Conservation (phyloP, 2,329 filamentous ascomycete species). For the Fusarium subtropicale region DNA sequence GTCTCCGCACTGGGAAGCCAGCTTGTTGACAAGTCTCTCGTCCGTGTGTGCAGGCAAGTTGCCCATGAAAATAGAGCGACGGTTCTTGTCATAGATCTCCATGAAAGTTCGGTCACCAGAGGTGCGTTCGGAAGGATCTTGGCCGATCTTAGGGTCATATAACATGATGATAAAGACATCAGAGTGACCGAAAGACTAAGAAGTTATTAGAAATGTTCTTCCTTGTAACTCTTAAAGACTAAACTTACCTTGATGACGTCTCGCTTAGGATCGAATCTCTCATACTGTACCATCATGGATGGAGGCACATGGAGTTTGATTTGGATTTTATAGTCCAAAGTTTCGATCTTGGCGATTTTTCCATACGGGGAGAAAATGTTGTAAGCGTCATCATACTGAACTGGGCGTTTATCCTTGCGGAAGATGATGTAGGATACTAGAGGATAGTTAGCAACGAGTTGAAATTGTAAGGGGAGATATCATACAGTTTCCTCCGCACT, state of each 20-base stretch:
- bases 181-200: background rate
- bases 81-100: conserved; percentile 57
- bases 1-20: conserved; percentile 55
- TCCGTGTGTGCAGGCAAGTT: conserved; percentile 56
- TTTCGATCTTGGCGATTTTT: conserved; percentile 55
- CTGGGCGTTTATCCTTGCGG: conserved; percentile 49
- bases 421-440: conserved; percentile 64
- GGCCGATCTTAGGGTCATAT: conserved; percentile 19
- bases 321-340: conserved; percentile 51
- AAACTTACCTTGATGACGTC: conserved; percentile 62
- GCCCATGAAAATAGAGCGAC: conserved; percentile 62
- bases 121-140: conserved; percentile 15
- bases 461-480: conserved; percentile 9
- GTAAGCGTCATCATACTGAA: conserved; percentile 59
- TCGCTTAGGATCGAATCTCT: conserved; percentile 62
- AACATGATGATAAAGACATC: conserved; percentile 20
- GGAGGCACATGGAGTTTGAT: conserved; percentile 51
- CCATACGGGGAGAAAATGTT: conserved; percentile 59
- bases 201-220: background rate
- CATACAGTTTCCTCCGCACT: conserved; percentile 69
- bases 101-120: conserved; percentile 20
- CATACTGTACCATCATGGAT: conserved; percentile 62
- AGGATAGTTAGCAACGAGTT: conserved; percentile 39
- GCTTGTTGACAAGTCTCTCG: conserved; percentile 51
- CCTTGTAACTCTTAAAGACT: background rate